These are phyloP conservation scores for Gymnopilus dilepis DNA, from an alignment of 768 basidiomycete genomes.

Conservation along the genomic window DNA sequence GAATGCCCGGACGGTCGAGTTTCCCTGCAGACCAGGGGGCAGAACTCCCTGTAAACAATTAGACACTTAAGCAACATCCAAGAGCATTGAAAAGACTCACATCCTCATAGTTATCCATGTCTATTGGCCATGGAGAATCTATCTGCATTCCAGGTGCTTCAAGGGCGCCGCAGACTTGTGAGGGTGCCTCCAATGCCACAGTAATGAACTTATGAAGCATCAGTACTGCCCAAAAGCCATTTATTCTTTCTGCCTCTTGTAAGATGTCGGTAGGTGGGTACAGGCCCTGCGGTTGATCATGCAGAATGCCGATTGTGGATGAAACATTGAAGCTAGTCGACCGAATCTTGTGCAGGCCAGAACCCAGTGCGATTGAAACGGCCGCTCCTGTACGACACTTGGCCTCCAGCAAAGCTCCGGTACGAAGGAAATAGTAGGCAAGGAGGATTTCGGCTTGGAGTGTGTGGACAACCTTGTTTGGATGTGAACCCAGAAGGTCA, in stretches of 20 bases:
- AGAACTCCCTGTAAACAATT: slow-evolving; percentile 45
- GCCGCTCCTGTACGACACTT: slow-evolving; percentile 61
- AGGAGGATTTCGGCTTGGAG: slow-evolving; percentile 70
- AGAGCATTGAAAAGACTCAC: slow-evolving; percentile 28
- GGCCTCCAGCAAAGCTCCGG: slow-evolving; percentile 63
- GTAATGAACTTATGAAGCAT: slow-evolving; percentile 62
- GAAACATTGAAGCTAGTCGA: slow-evolving; percentile 41
- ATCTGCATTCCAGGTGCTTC: slow-evolving; percentile 55
- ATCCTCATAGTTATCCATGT: slow-evolving; percentile 43
- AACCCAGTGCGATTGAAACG: slow-evolving; percentile 51
- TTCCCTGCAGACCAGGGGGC: slow-evolving; percentile 48
- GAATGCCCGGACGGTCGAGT: slow-evolving; percentile 55
- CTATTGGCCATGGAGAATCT: slow-evolving; percentile 60
- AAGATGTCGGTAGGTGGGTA: slow-evolving; percentile 46
- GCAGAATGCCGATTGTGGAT: slow-evolving; percentile 41
- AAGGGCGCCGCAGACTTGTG: slow-evolving; percentile 57
- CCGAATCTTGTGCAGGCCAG: slow-evolving; percentile 53
- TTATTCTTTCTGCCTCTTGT: slow-evolving; percentile 72
- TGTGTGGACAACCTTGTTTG: slow-evolving; percentile 54
- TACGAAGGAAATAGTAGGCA: slow-evolving; percentile 66
- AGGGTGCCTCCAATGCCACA: slow-evolving; percentile 55
- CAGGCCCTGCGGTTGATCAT: slow-evolving; percentile 49
- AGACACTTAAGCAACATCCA: slow-evolving; percentile 10
- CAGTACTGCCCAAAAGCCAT: slow-evolving; percentile 69
- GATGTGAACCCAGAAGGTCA: slow-evolving; percentile 53